Evolutionary conservation across 345 rosid species (phyloP).

Genomic region (Brassica nigra): DNA sequence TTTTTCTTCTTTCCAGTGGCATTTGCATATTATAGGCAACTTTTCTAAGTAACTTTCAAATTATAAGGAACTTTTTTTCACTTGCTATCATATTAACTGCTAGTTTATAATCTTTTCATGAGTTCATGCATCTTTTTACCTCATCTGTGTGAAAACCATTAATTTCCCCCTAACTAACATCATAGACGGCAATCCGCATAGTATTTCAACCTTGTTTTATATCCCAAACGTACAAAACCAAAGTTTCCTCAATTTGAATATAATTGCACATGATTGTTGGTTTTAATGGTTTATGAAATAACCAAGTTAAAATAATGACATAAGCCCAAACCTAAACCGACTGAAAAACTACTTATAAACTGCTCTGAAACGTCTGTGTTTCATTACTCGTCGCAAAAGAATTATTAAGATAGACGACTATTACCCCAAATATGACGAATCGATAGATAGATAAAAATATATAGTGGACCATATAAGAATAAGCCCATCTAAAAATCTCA

Average conservation of each 20-base stretch:
- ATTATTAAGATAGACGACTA: neutral
- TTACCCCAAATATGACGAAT: neutral
- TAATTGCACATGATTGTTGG: neutral
- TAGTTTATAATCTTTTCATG: neutral
- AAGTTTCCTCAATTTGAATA: neutral
- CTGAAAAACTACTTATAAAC: neutral
- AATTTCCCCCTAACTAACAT: neutral
- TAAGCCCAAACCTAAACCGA: neutral
- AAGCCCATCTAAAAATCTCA: conserved; percentile 38
- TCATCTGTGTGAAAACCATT: neutral
- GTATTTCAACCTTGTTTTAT: neutral
- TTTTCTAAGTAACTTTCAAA: neutral
- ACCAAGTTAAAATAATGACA: neutral
- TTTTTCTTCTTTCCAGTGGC: neutral
- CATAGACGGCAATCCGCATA: neutral
- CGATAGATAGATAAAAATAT: neutral
- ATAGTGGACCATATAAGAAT: neutral
- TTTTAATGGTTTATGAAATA: neutral
- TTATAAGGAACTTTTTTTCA: neutral
- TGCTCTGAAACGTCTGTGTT: neutral
- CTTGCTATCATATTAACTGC: neutral
- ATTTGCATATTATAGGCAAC: neutral
- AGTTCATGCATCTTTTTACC: neutral
- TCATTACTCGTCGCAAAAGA: neutral
- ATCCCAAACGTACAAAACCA: neutral